Evolutionary conservation across 768 basidiomycete species (phyloP).

Genomic region (Fistulinella prunicolor): DNA sequence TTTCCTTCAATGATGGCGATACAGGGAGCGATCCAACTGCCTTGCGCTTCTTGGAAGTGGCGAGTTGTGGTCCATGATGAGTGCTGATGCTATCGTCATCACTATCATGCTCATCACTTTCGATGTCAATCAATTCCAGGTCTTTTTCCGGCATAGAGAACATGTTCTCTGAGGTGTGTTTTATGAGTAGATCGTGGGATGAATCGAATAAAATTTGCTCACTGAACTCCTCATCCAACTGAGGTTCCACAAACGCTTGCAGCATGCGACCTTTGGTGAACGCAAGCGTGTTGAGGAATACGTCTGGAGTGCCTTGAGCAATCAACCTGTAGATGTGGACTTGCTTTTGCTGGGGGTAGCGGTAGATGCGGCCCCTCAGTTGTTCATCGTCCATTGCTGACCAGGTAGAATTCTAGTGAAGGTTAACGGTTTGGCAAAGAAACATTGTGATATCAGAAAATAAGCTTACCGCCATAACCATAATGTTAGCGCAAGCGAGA

Average conservation of each 20-base stretch:
- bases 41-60: too few relatives aligned
- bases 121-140: too few relatives aligned
- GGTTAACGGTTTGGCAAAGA: neutral
- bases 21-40: too few relatives aligned
- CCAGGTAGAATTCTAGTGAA: constrained; percentile 21
- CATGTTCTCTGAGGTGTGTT: too few relatives aligned
- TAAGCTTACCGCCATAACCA: constrained; percentile 10
- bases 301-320: constrained; percentile 6
- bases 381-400: constrained; percentile 20
- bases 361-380: constrained; percentile 13
- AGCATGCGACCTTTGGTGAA: constrained; percentile 14
- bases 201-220: too few relatives aligned
- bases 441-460: neutral
- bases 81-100: too few relatives aligned
- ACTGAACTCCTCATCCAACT: too few relatives aligned
- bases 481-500: constrained; percentile 12
- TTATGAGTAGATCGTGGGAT: too few relatives aligned
- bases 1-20: too few relatives aligned
- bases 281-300: constrained; percentile 22
- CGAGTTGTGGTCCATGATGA: too few relatives aligned
- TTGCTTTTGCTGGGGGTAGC: constrained; percentile 8
- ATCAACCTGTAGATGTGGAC: constrained; percentile 20
- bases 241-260: neutral
- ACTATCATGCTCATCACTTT: too few relatives aligned
- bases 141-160: too few relatives aligned